phyloP scores from a whole-genome alignment of 108 stramenopile genomes.

The Nitzschia inconspicua region DNA sequence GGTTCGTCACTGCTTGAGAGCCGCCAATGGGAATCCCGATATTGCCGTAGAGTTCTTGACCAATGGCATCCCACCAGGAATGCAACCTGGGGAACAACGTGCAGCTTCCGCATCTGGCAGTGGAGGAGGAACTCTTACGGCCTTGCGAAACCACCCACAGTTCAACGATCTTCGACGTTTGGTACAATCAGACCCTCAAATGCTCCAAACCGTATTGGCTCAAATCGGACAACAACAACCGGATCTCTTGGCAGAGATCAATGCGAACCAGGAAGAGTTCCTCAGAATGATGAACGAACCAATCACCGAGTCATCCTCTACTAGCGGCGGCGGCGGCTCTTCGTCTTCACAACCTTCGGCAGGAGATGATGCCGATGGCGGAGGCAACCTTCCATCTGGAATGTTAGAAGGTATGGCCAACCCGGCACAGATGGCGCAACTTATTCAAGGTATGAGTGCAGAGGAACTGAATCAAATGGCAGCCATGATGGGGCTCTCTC shows the following conservation, averaged over 20 bases:
- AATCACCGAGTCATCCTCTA: conserved; percentile 48
- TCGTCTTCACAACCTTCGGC: conserved; percentile 31
- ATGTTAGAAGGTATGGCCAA: conserved; percentile 75
- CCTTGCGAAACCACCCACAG: conserved; percentile 92
- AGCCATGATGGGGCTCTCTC: conserved; percentile 86
- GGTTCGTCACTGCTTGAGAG: conserved; percentile 86
- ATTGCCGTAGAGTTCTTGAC: conserved; percentile 96
- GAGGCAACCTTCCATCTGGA: conserved; percentile 38
- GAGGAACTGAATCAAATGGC: conserved; percentile 90
- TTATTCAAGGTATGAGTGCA: conserved; percentile 85
- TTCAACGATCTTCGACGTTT: conserved; percentile 88
- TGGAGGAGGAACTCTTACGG: conserved; percentile 54
- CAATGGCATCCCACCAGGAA: conserved; percentile 91
- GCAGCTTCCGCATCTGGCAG: conserved; percentile 26
- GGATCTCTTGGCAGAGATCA: conserved; percentile 86
- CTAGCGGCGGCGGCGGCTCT: conserved; percentile 26
- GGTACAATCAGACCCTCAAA: conserved; percentile 91
- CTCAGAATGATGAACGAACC: conserved; percentile 98
- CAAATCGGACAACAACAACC: conserved; percentile 94
- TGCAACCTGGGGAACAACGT: conserved; percentile 28
- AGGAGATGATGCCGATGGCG: conserved; percentile 20
- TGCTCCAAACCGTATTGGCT: conserved; percentile 81
- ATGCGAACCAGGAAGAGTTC: conserved; percentile 91
- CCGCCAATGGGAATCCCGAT: conserved; percentile 92
- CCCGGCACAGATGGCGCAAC: conserved; percentile 83